phyloP scores from a whole-genome alignment of 2,329 filamentous ascomycete genomes.

The Hypoxylon sp. region DNA sequence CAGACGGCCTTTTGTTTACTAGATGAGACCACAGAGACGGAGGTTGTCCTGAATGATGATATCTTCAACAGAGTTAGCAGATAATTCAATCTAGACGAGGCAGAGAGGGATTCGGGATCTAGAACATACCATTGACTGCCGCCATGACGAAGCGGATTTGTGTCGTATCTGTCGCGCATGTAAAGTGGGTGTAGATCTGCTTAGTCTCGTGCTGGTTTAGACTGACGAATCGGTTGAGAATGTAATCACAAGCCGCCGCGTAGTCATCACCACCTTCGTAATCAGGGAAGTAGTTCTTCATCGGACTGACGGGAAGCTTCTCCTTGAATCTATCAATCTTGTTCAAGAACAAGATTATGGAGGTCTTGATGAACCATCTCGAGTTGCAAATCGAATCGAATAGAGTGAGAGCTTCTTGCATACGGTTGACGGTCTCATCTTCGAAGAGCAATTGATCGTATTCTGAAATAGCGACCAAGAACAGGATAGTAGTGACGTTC shows the following conservation, averaged over 20 bases:
- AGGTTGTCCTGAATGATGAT: constrained; percentile 99
- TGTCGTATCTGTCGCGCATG: constrained; percentile 97
- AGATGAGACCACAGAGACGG: constrained; percentile 96
- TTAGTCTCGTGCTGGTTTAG: constrained; percentile 99
- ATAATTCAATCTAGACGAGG: background rate
- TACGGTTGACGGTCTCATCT: constrained; percentile 95
- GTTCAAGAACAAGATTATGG: constrained; percentile 88
- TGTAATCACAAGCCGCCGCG: constrained; percentile 96
- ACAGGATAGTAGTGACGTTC: constrained; percentile 96
- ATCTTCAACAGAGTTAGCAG: constrained; percentile 72
- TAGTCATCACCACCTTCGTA: constrained; percentile 98
- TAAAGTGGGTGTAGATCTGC: constrained; percentile 99
- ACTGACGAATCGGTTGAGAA: constrained; percentile 97
- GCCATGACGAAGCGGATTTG: constrained; percentile 99
- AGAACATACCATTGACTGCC: constrained; percentile 88
- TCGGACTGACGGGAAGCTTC: constrained; percentile 84
- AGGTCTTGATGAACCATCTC: constrained; percentile 90
- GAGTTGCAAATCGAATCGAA: constrained; percentile 92
- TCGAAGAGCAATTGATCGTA: constrained; percentile 97
- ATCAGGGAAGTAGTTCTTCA: constrained; percentile 90
- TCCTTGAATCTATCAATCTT: constrained; percentile 92
- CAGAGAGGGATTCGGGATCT: background rate
- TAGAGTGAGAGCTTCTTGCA: constrained; percentile 88
- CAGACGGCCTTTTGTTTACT: constrained; percentile 55
- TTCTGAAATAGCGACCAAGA: constrained; percentile 96